Base-by-base conservation (phyloP, 2,329 filamentous ascomycete genomes). In the Xenoacremonium recifei region DNA sequence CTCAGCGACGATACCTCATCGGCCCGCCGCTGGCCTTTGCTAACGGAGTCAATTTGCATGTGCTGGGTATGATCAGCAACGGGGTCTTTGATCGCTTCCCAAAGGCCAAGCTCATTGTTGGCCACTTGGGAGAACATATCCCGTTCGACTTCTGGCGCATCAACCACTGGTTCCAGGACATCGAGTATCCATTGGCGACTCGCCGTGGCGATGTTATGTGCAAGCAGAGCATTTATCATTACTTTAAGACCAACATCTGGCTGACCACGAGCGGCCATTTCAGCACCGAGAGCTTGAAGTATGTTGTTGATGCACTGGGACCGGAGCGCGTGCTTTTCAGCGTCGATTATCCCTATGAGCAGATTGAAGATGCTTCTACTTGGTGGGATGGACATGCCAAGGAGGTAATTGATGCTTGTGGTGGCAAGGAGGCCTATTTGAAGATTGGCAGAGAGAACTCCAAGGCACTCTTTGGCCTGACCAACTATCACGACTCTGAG, bases 1-100 rank as follows among this genome's bases (percentile, higher is more conserved):
- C 73, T 2, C 69, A 80, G 51, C 70, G 79, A 17, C 75, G 74
- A 54, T 84, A 73, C 70, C 72, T 84, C 21, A 64, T 83, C 33
- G 81, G 80, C 0, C 77, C 79, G 1, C 77, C 79, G 0, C 67
- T 80, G 6, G 73, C 68, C 40, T 82, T 83, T 37, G 77, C 78
- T 3, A 72, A 80, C 1, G 79, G 74, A 5, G 77, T 84, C 40
- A 75, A 68, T 44, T 69, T 83, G 0, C 80, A 84, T 55, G 62
- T 75, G 0, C 64, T 84, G 10, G 69, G 71, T 13, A 68, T 76
- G 60, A 63, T 75, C 12, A 70, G 68, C 38, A 74, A 73, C 47
- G 72, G 72, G 34, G 69, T 75, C 15, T 75, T 75, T 35, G 72
- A 76, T 42, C 62, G 71, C 16, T 64, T 70, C 41, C 72, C 72